These are phyloP conservation scores for Fusarium praegraminearum DNA, from an alignment of 2,329 filamentous ascomycete genomes.

Conservation along the genomic window DNA sequence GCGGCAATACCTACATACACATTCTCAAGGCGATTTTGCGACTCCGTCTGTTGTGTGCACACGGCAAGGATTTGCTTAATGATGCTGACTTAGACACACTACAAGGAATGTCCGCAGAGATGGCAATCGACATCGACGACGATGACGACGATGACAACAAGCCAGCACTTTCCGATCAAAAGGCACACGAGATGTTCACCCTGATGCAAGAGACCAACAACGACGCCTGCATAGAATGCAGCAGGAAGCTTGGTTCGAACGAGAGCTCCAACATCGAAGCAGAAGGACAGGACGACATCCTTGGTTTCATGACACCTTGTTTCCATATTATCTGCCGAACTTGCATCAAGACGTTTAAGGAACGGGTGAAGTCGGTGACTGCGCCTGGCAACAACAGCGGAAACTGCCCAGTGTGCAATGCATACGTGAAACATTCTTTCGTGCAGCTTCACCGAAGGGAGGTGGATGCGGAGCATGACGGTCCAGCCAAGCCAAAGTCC, in stretches of 20 bases:
- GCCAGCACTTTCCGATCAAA: slow-evolving; percentile 71
- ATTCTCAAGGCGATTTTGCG: slow-evolving; percentile 92
- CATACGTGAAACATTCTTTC: slow-evolving; percentile 71
- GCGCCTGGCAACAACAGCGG: slow-evolving; percentile 57
- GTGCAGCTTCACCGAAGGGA: slow-evolving; percentile 75
- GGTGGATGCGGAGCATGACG: slow-evolving; percentile 68
- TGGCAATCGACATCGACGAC: slow-evolving; percentile 90
- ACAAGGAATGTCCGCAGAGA: slow-evolving; percentile 83
- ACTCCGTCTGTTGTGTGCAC: slow-evolving; percentile 89
- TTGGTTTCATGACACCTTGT: slow-evolving; percentile 87
- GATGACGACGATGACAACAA: slow-evolving; percentile 75
- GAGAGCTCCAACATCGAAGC: slow-evolving; percentile 68
- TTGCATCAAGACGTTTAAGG: slow-evolving; percentile 74
- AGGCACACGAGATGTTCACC: slow-evolving; percentile 87
- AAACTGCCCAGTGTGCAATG: slow-evolving; percentile 76
- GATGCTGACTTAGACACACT: slow-evolving; percentile 84
- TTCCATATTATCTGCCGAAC: slow-evolving; percentile 85
- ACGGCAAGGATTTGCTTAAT: slow-evolving; percentile 90
- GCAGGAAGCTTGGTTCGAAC: slow-evolving; percentile 69
- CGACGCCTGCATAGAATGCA: slow-evolving; percentile 79
- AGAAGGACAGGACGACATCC: slow-evolving; percentile 71
- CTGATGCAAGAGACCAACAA: slow-evolving; percentile 85
- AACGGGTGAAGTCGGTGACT: slow-evolving; percentile 60
- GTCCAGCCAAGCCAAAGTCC: slow-evolving; percentile 56
- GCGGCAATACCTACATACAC: slow-evolving; percentile 91